These are phyloP conservation scores for Fusarium xyrophilum DNA, from an alignment of 2,329 filamentous ascomycete species.

Conservation along the genomic window DNA sequence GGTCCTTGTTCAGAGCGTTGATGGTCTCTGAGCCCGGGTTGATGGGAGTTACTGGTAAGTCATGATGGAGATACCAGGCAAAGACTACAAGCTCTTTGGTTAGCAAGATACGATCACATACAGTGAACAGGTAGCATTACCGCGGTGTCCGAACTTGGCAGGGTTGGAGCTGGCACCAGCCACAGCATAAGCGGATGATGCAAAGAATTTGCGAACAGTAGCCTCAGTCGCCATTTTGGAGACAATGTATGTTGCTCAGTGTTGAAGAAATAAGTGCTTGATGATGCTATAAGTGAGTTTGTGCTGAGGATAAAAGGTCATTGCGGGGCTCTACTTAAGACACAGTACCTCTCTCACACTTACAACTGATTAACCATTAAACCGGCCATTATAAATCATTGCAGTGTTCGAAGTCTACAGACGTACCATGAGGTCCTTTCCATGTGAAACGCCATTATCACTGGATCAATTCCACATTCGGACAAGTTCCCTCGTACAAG, in stretches of 20 bases:
- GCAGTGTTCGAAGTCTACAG: neutral
- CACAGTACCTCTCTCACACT: constrained; percentile 3
- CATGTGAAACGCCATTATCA: neutral
- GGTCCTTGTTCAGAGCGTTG: constrained; percentile 61
- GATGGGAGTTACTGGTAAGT: constrained; percentile 79
- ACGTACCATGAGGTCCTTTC: neutral
- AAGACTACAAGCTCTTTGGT: constrained; percentile 66
- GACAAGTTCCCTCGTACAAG: constrained; percentile 22
- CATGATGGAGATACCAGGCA: constrained; percentile 82
- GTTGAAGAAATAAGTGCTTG: neutral
- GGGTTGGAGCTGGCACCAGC: constrained; percentile 88
- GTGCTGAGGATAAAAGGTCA: constrained; percentile 22
- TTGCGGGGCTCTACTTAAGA: constrained; percentile 35
- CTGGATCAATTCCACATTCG: constrained; percentile 37
- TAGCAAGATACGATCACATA: neutral
- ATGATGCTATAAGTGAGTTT: constrained; percentile 5
- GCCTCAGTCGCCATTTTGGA: constrained; percentile 68
- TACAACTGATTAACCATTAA: constrained; percentile 17
- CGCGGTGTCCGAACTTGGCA: constrained; percentile 86
- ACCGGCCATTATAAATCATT: neutral
- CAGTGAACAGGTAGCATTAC: constrained; percentile 53
- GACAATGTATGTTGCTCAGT: neutral
- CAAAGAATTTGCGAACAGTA: constrained; percentile 80
- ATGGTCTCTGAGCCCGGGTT: constrained; percentile 76
- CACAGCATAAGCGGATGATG: constrained; percentile 80